These are phyloP conservation scores for Pharnaceum exiguum DNA, from an alignment of 148 eudicot genomes.

Conservation along the genomic window DNA sequence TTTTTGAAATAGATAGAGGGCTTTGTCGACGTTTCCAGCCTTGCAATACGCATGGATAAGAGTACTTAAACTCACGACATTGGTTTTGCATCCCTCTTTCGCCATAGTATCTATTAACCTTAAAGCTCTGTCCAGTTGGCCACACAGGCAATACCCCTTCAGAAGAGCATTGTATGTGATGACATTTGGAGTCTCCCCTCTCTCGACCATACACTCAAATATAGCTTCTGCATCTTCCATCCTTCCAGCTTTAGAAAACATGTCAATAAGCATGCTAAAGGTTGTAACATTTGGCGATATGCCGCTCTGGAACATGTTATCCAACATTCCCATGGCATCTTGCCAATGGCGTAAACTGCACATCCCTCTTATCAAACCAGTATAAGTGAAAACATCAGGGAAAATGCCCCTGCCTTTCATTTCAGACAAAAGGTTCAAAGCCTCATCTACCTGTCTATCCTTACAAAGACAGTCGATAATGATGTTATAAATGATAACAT, in stretches of 20 bases:
- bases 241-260: slow-evolving; percentile 19
- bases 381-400: background rate
- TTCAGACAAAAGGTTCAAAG: background rate
- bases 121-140: slow-evolving; percentile 5
- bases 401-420: background rate
- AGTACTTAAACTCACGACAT: slow-evolving; percentile 6
- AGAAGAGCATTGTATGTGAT: slow-evolving; percentile 9
- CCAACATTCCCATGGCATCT: slow-evolving; percentile 19
- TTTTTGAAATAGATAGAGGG: background rate
- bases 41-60: slow-evolving; percentile 19
- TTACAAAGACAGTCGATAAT: slow-evolving; percentile 20
- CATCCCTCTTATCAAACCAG: background rate
- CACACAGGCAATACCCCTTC: slow-evolving; percentile 1
- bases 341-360: background rate
- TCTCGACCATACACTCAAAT: slow-evolving; percentile 8
- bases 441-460: background rate
- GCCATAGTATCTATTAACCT: slow-evolving; percentile 1
- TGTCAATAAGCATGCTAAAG: slow-evolving; percentile 25
- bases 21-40: slow-evolving; percentile 2
- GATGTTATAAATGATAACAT: slow-evolving; percentile 23
- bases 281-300: slow-evolving; percentile 17
- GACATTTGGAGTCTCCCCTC: slow-evolving; percentile 13
- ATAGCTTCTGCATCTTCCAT: slow-evolving; percentile 16
- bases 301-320: slow-evolving; percentile 21
- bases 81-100: background rate